Evolutionary conservation across 805 yeast genomes (phyloP), one percentile per base, ranked within the genome.

Genomic region (Komagataella mondaviorum): DNA sequence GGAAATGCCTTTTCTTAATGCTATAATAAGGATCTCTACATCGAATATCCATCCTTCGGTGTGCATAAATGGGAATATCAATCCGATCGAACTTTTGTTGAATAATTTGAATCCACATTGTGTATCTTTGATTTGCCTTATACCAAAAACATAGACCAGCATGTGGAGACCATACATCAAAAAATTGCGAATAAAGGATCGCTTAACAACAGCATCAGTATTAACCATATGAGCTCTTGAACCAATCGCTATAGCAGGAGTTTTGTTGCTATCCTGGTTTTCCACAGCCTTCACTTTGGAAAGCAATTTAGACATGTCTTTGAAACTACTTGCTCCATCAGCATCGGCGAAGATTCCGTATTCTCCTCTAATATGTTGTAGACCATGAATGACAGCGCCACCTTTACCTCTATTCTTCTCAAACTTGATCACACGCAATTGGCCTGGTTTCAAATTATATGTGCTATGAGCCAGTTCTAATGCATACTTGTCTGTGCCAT

Each of bases 11-110:
- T 88, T 88, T 55, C 86, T 72, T 57, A 80, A 77, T 1, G 90
- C 96, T 53, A 93, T 70, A 51, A 93, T 77, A 57, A 93, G 71
- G 14, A 91, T 78, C 69, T 93, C 99, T 36, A 93, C 97, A 63
- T 93, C 99, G 67, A 93, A 93, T 44, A 93, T 93, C 99, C 99
- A 93, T 50, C 98, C 83, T 66, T 93, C 99, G 8, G 96, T 91
- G 65, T 91, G 97, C 85, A 93, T 78, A 57, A 77, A 81, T 2
- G 97, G 96, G 65, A 89, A 88, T 46, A 93, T 86, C 51, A 60
- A 60, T 16, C 59, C 61, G 22, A 83, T 76, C 0, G 96, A 84
- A 6, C 73, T 69, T 54, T 81, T 77, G 57, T 91, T 87, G 67
- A 91, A 93, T 65, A 93, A 69, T 66, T 93, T 93, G 71, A 93